These are phyloP conservation scores for Nicotiana sylvestris DNA, from an alignment of 257 asterid genomes.

Conservation along the genomic window DNA sequence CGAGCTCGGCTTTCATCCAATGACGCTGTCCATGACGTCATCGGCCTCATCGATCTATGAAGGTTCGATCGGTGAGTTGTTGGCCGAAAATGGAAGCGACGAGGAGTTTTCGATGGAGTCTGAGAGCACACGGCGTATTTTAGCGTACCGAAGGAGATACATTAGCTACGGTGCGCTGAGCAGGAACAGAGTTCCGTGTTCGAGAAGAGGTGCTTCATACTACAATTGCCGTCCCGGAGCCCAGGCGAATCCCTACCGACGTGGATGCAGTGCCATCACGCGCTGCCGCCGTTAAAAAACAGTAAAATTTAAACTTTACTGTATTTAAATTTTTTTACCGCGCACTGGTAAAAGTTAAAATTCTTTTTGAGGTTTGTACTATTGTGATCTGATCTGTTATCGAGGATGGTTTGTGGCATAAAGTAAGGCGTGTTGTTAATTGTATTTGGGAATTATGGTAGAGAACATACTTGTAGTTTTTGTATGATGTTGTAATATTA, in stretches of 20 bases:
- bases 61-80: slow-evolving; percentile 25
- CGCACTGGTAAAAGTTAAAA: not conserved
- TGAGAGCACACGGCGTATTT: slow-evolving; percentile 24
- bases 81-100: not conserved
- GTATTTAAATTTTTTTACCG: not conserved
- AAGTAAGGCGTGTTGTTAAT: not conserved
- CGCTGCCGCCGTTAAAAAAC: slow-evolving; percentile 32
- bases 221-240: slow-evolving; percentile 45
- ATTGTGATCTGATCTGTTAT: not conserved
- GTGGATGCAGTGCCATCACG: slow-evolving; percentile 40
- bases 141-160: slow-evolving; percentile 24
- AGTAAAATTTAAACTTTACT: not conserved
- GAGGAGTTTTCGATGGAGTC: slow-evolving; percentile 20
- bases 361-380: not conserved
- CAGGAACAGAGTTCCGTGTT: slow-evolving; percentile 29
- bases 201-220: slow-evolving; percentile 36
- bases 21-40: not conserved
- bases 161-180: slow-evolving; percentile 32
- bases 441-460: not conserved
- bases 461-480: not conserved
- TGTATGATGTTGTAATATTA: not conserved
- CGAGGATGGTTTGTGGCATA: not conserved
- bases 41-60: slow-evolving; percentile 13
- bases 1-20: slow-evolving; percentile 8
- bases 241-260: slow-evolving; percentile 32